A percentile compares a stretch with the other conserved stretches of the same genome.
phyloP scores from a whole-genome alignment of 306 rosid species.

The Bauhinia variegata region DNA sequence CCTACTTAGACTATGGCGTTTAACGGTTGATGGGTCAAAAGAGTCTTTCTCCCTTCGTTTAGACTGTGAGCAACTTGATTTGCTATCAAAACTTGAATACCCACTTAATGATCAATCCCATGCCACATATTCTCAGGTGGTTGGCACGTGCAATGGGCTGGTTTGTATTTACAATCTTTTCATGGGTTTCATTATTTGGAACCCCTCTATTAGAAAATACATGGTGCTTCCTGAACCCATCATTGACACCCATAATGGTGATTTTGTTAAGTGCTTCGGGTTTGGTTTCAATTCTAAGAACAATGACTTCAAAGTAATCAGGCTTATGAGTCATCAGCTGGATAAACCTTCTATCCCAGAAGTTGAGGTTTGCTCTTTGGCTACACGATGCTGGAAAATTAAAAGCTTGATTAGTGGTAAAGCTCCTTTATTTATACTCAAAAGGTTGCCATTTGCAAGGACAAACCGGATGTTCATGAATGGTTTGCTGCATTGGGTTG shows the following conservation, averaged over 20 bases:
- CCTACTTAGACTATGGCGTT: neutral
- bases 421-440: neutral
- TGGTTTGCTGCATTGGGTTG: neutral
- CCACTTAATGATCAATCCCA: too few relatives aligned
- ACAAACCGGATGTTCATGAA: neutral
- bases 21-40: too few relatives aligned
- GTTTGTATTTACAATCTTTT: too few relatives aligned
- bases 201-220: neutral
- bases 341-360: too few relatives aligned
- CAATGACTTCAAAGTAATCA: neutral
- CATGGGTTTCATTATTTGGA: neutral
- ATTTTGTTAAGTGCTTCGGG: neutral
- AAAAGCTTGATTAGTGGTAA: too few relatives aligned
- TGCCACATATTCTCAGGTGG: too few relatives aligned
- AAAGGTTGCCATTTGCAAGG: too few relatives aligned
- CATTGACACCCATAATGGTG: too few relatives aligned
- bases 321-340: too few relatives aligned
- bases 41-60: neutral
- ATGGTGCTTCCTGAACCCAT: neutral
- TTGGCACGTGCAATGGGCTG: too few relatives aligned
- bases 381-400: neutral
- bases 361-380: constrained; percentile 7
- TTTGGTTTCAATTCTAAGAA: neutral
- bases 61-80: too few relatives aligned
- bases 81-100: too few relatives aligned